Base-by-base conservation (phyloP, 495 filamentous ascomycete species). In the Hypoxylon cercidicola region DNA sequence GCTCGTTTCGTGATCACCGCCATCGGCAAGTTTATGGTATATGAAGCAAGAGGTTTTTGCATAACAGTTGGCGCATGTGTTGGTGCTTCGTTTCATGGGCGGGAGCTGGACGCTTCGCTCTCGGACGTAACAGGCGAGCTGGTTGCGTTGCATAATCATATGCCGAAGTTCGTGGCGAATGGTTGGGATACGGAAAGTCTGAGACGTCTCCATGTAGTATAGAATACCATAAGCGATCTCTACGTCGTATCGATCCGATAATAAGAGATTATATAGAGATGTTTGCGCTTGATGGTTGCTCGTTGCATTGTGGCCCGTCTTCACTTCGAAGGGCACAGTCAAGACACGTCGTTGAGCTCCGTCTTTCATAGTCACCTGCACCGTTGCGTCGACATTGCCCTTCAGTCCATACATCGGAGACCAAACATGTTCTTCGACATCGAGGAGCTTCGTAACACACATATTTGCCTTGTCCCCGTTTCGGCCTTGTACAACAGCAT, bases 381-480 rank as follows among this genome's bases (percentile, higher is more conserved):
- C 89, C 4, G 95, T 98, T n/a, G 95, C 95, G 78, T 99, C 95
- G 55, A 99, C 92, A 72, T 97, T 98, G 28, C 95, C 95, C 77
- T 99, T 98, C 6, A 99, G 82, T 0, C 95, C 95, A 71, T 94
- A 98, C 88, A 91, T 92, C 6, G 95, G 95, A 13, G 95, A 97
- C 95, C 93, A 97, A 35, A 97, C 85, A 69, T 97, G 93, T 74
- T 99, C 95, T 75, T 99, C 95, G 18, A 98, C 92, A 70, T 97
- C 95, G 40, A 99, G 88, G 32, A 99, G 79, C 72, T 97, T 97
- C 74, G 87, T 97, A 64, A 99, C 87, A 68, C 89, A 92, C 82
- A 97, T 87, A 41, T 84, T 87, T 11, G 90, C 85, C 48, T 74
- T 79, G 65, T 90, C 82, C 32, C 88, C 89, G 64, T 92, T 89